Percentiles rank a stretch among this genome's conserved stretches.
Evolutionary conservation across 2,329 filamentous ascomycete species (phyloP).

Genomic region (Myotisia sp.): DNA sequence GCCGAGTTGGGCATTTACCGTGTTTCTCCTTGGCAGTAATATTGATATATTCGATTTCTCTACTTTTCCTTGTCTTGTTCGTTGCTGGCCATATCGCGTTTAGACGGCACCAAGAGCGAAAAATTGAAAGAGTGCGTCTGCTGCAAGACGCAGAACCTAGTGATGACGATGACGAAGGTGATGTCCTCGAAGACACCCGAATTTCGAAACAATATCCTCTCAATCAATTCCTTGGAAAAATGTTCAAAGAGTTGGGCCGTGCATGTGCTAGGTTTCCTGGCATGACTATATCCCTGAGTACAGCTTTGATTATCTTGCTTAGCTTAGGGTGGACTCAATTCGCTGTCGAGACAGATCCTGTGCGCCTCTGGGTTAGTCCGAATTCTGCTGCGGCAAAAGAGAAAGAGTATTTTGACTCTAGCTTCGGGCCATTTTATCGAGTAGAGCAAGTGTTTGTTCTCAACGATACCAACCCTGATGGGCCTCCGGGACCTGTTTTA

Average conservation of each 20-base stretch:
- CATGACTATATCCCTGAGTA: slow-evolving; percentile 61
- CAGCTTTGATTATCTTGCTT: slow-evolving; percentile 62
- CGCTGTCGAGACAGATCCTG: slow-evolving; percentile 77
- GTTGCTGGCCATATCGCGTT: slow-evolving; percentile 64
- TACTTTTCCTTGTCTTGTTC: slow-evolving; percentile 52
- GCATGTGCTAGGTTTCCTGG: slow-evolving; percentile 69
- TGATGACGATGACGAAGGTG: slow-evolving; percentile 88
- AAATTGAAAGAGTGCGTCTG: slow-evolving; percentile 69
- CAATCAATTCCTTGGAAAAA: slow-evolving; percentile 66
- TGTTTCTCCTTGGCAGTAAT: slow-evolving; percentile 90
- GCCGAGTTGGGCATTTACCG: slow-evolving; percentile 73
- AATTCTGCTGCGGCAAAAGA: slow-evolving; percentile 80
- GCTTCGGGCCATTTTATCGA: slow-evolving; percentile 91
- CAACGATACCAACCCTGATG: slow-evolving; percentile 60
- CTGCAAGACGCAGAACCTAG: slow-evolving; percentile 71
- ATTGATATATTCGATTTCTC: slow-evolving; percentile 62
- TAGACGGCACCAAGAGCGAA: slow-evolving; percentile 56
- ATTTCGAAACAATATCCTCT: slow-evolving; percentile 67
- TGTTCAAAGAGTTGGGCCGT: slow-evolving; percentile 69
- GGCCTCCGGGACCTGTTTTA: slow-evolving; percentile 59
- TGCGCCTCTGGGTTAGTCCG: slow-evolving; percentile 91
- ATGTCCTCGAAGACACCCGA: slow-evolving; percentile 64
- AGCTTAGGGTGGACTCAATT: slow-evolving; percentile 83
- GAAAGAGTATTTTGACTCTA: slow-evolving; percentile 82
- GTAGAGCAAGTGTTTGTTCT: slow-evolving; percentile 88